Conservation (phyloP, 345 rosid genomes). For the Aethionema arabicum region DNA sequence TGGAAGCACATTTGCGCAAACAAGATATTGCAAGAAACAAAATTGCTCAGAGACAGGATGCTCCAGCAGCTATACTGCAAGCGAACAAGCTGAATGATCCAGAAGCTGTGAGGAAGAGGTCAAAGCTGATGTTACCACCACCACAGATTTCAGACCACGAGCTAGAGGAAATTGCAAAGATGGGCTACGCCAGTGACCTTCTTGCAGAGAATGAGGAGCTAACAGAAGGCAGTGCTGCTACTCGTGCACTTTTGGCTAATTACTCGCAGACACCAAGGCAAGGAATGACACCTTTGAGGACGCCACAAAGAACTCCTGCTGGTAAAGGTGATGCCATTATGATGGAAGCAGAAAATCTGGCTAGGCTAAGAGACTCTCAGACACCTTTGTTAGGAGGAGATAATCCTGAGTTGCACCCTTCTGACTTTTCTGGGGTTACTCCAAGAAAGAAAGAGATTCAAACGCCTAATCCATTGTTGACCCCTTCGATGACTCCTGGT, state of each 20-base stretch:
- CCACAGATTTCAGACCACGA: constrained; percentile 97
- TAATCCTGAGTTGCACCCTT: constrained; percentile 98
- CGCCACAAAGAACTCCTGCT: constrained; percentile 96
- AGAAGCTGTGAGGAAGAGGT: constrained; percentile 88
- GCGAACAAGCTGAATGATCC: constrained; percentile 98
- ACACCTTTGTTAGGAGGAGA: constrained; percentile 97
- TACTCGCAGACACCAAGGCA: constrained; percentile 82
- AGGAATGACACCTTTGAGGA: constrained; percentile 87
- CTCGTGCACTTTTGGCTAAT: constrained; percentile 91
- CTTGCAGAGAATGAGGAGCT: constrained; percentile 83
- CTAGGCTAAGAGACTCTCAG: constrained; percentile 94
- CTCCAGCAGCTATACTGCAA: constrained; percentile 90
- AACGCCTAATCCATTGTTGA: constrained; percentile 89
- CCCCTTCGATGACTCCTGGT: constrained; percentile 95
- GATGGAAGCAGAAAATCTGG: constrained; percentile 99
- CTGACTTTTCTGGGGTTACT: constrained; percentile 98
- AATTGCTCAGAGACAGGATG: constrained; percentile 93
- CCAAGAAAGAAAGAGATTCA: constrained; percentile 84
- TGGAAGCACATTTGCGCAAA: constrained; percentile 82
- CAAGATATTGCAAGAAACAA: constrained; percentile 85
- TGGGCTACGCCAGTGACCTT: constrained; percentile 96
- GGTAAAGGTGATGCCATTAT: constrained; percentile 96
- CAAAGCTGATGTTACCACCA: constrained; percentile 95
- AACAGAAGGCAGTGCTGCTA: constrained; percentile 86
- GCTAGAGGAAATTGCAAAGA: constrained; percentile 94